Evolutionary conservation across 306 rosid species (phyloP), one percentile per base, ranked within the genome.

Genomic region (Pyrus communis): DNA sequence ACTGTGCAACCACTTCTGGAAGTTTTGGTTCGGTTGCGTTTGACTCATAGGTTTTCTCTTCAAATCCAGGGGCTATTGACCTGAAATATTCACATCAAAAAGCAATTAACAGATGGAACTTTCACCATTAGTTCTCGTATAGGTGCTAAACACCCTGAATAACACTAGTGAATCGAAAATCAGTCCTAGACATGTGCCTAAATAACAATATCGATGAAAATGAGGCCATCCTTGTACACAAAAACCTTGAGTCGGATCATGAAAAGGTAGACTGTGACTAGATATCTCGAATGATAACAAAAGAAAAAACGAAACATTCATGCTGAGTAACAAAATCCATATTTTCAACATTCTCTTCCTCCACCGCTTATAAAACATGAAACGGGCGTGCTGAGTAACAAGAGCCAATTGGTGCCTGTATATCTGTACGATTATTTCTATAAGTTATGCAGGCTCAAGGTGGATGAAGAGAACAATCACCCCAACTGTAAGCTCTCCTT

Each of bases 401-500:
- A 18, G 57, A 51, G 57, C 19, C 19, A 2, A 51, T 51, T 7
- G 19, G 14, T 4, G 35, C 35, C 33, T 61, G 35, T 13, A 7
- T 14, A 61, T 63, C n/a, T 15, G 43, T 10, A 30, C 17, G 6
- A 31, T 18, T 63, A 63, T 17, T 28, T 28, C 9, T 7, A 22
- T 7, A 31, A 3, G 3, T 63, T 63, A 30, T 30, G 68, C 13
- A 63, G 22, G 68, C 11, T 30, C 68, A 30, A 14, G 42, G 5
- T 30, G 65, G 76, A 82, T 60, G 79, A 21, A 77, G 80, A 82
- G 78, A 73, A 83, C 78, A 74, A 82, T 57, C 61, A 87, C 95
- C 93, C 82, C 46, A 85, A 78, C 74, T 74, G 88, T 61, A 88
- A 77, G 84, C 93, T 89, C 70, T 91, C 91, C 84, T 86, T 80